Percentiles rank a stretch among this genome's conserved stretches.
phyloP scores from a whole-genome alignment of 208 protist genomes.

The Trypanosoma cruzi region DNA sequence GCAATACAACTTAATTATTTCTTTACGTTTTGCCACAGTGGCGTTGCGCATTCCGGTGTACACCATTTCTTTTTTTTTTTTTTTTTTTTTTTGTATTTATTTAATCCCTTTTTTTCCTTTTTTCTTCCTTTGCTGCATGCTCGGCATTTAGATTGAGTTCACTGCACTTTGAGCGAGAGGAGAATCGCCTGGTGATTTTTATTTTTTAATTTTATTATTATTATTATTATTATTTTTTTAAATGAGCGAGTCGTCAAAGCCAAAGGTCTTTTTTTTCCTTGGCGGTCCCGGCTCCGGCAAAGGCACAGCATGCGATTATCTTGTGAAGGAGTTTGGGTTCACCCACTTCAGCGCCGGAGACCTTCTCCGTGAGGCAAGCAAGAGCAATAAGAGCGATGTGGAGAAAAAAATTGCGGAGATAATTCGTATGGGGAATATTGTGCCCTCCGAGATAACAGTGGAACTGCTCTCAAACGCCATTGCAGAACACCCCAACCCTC shows the following conservation, averaged over 20 bases:
- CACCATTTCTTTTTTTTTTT: too few species aligned
- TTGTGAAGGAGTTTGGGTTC: slow-evolving; percentile 83
- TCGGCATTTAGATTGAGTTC: too few species aligned
- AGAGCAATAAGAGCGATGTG: slow-evolving; percentile 54
- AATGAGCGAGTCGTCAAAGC: slow-evolving; percentile 10
- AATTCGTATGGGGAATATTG: slow-evolving; percentile 74
- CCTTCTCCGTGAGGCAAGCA: slow-evolving; percentile 76
- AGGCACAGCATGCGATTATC: slow-evolving; percentile 74
- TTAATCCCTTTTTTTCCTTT: too few species aligned
- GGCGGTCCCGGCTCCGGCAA: slow-evolving; percentile 90
- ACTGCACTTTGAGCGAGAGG: too few species aligned
- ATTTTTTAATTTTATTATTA: too few species aligned
- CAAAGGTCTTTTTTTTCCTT: slow-evolving; percentile 88
- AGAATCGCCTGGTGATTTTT: too few species aligned
- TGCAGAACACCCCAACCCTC: slow-evolving; percentile 46
- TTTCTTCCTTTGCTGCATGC: too few species aligned
- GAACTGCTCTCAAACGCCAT: slow-evolving; percentile 76
- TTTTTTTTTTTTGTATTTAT: too few species aligned
- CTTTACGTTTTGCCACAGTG: too few species aligned
- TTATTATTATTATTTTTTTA: too few species aligned
- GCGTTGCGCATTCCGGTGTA: too few species aligned
- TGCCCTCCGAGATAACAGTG: slow-evolving; percentile 90
- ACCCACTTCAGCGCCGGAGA: slow-evolving; percentile 89
- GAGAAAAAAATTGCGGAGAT: slow-evolving; percentile 76
- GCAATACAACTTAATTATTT: too few species aligned